Conservation (phyloP, 2,329 filamentous ascomycete species). For the Fusarium xyrophilum region DNA sequence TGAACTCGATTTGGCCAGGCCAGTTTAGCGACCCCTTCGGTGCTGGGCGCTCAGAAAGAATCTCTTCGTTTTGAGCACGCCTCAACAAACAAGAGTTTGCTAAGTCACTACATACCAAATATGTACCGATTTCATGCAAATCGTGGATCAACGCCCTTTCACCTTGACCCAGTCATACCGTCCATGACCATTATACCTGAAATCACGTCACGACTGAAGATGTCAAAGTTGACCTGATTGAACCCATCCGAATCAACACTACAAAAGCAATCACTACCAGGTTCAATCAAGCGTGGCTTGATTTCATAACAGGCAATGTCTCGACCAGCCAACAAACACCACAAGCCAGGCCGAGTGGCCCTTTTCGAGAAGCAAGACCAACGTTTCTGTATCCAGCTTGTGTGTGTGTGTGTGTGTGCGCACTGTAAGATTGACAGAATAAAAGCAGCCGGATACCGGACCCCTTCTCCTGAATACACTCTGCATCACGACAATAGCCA, state of each 20-base stretch:
- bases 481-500: constrained; percentile 21
- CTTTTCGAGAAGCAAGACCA: constrained; percentile 6
- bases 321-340: background rate
- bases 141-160: background rate
- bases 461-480: constrained; percentile 11
- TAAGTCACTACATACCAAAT: background rate
- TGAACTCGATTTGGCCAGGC: constrained; percentile 7
- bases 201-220: background rate
- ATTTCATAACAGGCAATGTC: background rate
- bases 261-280: background rate
- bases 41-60: background rate
- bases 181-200: background rate
- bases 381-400: background rate
- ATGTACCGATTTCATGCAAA: background rate
- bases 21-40: constrained; percentile 9
- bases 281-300: constrained; percentile 9
- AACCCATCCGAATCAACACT: background rate
- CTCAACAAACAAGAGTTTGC: background rate
- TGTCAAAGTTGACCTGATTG: background rate
- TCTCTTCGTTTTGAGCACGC: background rate
- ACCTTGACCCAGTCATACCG: background rate
- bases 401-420: background rate
- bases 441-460: constrained; percentile 20
- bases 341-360: constrained; percentile 9
- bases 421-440: constrained; percentile 2